Evolutionary conservation across 2,329 filamentous ascomycete genomes (phyloP).

Genomic region (Ceratocystis papillata): DNA sequence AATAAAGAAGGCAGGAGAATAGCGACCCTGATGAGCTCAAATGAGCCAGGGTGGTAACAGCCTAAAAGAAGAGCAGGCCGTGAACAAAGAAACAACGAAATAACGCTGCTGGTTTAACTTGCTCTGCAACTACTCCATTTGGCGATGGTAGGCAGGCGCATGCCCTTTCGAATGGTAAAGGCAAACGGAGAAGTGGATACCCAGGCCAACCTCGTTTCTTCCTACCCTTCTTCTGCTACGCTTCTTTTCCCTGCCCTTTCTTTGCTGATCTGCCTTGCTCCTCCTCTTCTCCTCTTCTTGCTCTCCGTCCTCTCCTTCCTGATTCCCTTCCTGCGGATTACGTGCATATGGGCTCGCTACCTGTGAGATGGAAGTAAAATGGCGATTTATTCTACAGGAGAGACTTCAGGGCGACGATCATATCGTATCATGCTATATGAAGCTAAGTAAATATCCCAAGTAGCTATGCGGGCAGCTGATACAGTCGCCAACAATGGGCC

Average conservation of each 20-base stretch:
- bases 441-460: not conserved
- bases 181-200: slow-evolving; percentile 2
- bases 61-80: not conserved
- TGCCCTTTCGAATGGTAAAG: not conserved
- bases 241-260: not conserved
- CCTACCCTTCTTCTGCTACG: no score
- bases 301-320: not conserved
- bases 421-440: not conserved
- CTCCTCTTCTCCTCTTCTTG: not conserved
- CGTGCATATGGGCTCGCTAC: not conserved
- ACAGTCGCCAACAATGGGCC: not conserved
- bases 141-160: not conserved
- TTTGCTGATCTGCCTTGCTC: not conserved
- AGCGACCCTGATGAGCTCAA: not conserved
- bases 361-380: not conserved
- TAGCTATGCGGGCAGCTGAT: not conserved
- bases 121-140: not conserved
- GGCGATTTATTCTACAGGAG: not conserved
- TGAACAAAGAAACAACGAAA: not conserved
- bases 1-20: not conserved
- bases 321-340: not conserved
- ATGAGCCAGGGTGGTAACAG: not conserved
- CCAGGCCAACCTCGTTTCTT: not conserved
- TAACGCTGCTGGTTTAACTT: not conserved
- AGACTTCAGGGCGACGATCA: not conserved